Conservation (phyloP, 768 basidiomycete species). For the Postia placenta region DNA sequence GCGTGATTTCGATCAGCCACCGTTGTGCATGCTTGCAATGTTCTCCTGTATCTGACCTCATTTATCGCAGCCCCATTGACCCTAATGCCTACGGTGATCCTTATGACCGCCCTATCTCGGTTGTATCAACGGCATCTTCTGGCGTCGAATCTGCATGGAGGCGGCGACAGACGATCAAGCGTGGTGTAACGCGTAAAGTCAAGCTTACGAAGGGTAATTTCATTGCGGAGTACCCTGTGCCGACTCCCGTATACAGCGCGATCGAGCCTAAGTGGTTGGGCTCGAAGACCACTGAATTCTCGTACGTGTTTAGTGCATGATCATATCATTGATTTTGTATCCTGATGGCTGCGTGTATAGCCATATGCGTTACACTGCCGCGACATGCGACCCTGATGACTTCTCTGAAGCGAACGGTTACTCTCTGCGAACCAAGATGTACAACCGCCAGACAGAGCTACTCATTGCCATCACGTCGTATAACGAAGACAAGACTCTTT, state of each 20-base stretch:
- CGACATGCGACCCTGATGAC: conserved; percentile 88
- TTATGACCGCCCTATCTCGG: conserved; percentile 43
- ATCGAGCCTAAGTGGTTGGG: conserved; percentile 74
- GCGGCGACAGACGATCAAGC: conserved; percentile 86
- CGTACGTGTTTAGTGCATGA: conserved; percentile 44
- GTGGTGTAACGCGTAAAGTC: conserved; percentile 90
- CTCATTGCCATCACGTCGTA: conserved; percentile 93
- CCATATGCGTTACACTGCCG: conserved; percentile 93
- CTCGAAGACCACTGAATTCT: conserved; percentile 82
- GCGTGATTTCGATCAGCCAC: background rate
- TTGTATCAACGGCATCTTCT: conserved; percentile 29
- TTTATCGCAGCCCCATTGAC: conserved; percentile 32
- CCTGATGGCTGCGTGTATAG: conserved; percentile 26
- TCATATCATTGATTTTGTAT: background rate
- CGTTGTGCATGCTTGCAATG: conserved; percentile 2
- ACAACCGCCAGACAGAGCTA: conserved; percentile 86
- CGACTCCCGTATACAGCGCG: conserved; percentile 75
- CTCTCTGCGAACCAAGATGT: conserved; percentile 77
- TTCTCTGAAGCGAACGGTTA: conserved; percentile 77
- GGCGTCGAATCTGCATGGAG: conserved; percentile 40
- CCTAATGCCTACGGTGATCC: conserved; percentile 65
- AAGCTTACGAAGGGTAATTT: conserved; percentile 92
- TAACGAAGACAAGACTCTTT: conserved; percentile 90
- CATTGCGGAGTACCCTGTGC: conserved; percentile 85
- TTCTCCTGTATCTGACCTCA: conserved; percentile 3